Percentiles rank a stretch among this genome's conserved stretches.
Evolutionary conservation across 2,329 filamentous ascomycete species (phyloP).

Genomic region (Teratosphaeria viscida): DNA sequence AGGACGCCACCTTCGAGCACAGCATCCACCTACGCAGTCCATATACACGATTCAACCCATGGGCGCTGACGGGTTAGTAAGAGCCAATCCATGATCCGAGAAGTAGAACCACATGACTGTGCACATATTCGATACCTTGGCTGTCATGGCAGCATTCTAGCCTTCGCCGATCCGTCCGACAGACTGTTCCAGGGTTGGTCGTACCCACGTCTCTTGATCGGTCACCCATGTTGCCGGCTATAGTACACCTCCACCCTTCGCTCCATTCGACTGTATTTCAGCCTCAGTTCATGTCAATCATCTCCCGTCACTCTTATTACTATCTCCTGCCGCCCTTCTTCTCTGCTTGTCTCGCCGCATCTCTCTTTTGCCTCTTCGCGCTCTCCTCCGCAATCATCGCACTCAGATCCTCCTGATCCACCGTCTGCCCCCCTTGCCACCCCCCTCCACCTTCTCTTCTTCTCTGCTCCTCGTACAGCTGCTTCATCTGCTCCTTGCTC

Average conservation of each 20-base stretch:
- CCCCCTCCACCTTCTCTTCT: slow-evolving; percentile 48
- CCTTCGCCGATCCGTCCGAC: background rate
- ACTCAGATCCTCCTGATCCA: slow-evolving; percentile 78
- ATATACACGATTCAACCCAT: background rate
- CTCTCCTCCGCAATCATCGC: slow-evolving; percentile 95
- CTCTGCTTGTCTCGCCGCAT: slow-evolving; percentile 50
- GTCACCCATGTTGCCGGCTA: background rate
- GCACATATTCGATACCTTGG: background rate
- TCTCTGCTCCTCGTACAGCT: slow-evolving; percentile 64
- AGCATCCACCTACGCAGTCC: background rate
- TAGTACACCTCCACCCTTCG: background rate
- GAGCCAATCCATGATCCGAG: background rate
- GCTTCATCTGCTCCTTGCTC: slow-evolving; percentile 72
- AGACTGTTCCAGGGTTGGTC: background rate
- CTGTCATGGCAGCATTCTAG: background rate
- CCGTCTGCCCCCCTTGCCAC: slow-evolving; percentile 57
- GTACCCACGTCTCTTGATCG: background rate
- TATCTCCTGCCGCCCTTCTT: background rate
- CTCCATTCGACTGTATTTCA: background rate
- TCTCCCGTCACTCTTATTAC: background rate
- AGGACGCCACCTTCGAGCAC: background rate
- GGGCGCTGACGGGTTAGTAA: background rate
- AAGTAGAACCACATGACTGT: background rate
- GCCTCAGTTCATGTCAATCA: background rate
- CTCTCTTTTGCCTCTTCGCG: slow-evolving; percentile 79